Percentiles rank a stretch among this genome's conserved stretches.
phyloP scores from a whole-genome alignment of 1,139 yeast genomes.

The Debaryomycetaceae sp. region DNA sequence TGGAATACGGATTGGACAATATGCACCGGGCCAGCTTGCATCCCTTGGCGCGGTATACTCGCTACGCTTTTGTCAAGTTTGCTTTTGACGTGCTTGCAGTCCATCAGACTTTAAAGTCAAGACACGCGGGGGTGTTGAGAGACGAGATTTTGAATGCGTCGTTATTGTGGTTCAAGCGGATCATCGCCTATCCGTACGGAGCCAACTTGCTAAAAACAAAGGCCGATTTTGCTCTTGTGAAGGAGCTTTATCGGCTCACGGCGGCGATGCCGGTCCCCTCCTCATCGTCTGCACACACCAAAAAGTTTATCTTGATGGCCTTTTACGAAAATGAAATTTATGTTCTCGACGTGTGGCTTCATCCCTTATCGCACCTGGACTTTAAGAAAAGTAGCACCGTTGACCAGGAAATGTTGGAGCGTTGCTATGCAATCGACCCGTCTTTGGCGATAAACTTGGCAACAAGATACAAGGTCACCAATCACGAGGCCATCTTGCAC shows the following conservation, averaged over 20 bases:
- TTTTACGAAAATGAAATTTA: slow-evolving; percentile 71
- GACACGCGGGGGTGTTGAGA: slow-evolving; percentile 35
- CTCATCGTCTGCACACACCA: slow-evolving; percentile 22
- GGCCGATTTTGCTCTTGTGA: slow-evolving; percentile 54
- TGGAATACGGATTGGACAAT: slow-evolving; percentile 47
- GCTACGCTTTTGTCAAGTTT: slow-evolving; percentile 67
- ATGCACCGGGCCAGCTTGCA: slow-evolving; percentile 59
- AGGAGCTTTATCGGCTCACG: slow-evolving; percentile 35
- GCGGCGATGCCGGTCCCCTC: slow-evolving; percentile 14
- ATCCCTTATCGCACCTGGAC: slow-evolving; percentile 44
- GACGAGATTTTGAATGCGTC: slow-evolving; percentile 53
- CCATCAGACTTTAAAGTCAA: slow-evolving; percentile 39
- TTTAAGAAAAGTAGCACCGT: slow-evolving; percentile 15
- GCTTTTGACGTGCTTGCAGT: slow-evolving; percentile 54
- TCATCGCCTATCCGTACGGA: slow-evolving; percentile 72
- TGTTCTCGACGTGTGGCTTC: slow-evolving; percentile 68
- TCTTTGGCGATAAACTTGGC: slow-evolving; percentile 64
- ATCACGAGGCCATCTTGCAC: slow-evolving; percentile 33
- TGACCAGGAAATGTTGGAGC: slow-evolving; percentile 23
- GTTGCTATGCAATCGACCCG: slow-evolving; percentile 64
- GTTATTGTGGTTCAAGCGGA: slow-evolving; percentile 66
- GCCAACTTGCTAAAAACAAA: slow-evolving; percentile 63
- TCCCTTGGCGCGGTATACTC: slow-evolving; percentile 63
- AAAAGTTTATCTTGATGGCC: slow-evolving; percentile 41
- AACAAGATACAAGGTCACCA: slow-evolving; percentile 41